phyloP scores from a whole-genome alignment of 2,329 filamentous ascomycete genomes.

The Chrysosporium keratinophilum region DNA sequence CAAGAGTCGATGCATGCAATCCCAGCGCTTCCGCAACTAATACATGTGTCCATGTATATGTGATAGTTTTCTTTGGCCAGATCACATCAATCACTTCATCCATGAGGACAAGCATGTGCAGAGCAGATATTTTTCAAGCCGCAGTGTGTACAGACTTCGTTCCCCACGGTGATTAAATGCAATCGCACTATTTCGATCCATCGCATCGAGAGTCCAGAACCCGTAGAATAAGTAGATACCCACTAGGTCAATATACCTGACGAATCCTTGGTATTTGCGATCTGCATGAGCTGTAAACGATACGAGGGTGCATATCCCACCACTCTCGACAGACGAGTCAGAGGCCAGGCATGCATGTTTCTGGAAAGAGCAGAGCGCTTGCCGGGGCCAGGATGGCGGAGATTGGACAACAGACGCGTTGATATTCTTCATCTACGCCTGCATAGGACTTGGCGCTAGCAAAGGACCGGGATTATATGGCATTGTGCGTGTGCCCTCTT shows the following conservation, averaged over 20 bases:
- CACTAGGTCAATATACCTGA: neutral
- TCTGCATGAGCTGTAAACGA: neutral
- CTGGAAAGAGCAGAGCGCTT: conserved; percentile 12
- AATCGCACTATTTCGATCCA: neutral
- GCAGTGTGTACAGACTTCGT: neutral
- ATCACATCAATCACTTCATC: no score
- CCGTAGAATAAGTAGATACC: neutral
- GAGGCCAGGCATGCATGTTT: conserved; percentile 1
- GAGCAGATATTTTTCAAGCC: no score
- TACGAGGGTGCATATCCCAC: conserved; percentile 5
- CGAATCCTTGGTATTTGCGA: neutral
- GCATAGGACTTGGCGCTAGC: conserved; percentile 3
- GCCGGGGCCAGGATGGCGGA: conserved; percentile 2
- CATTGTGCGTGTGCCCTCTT: conserved; percentile 5
- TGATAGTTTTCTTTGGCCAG: no score
- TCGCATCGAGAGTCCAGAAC: conserved; percentile 7
- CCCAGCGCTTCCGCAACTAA: no score
- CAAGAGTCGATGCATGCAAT: no score
- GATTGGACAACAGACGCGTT: conserved; percentile 14
- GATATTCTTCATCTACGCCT: conserved; percentile 4
- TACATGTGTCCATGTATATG: no score
- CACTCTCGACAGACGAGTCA: neutral
- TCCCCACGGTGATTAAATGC: neutral
- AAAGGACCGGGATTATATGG: conserved; percentile 7
- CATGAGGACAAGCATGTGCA: no score